Evolutionary conservation across 306 rosid genomes (phyloP), one percentile per base, ranked within the genome.

Genomic region (Sesbania bispinosa): DNA sequence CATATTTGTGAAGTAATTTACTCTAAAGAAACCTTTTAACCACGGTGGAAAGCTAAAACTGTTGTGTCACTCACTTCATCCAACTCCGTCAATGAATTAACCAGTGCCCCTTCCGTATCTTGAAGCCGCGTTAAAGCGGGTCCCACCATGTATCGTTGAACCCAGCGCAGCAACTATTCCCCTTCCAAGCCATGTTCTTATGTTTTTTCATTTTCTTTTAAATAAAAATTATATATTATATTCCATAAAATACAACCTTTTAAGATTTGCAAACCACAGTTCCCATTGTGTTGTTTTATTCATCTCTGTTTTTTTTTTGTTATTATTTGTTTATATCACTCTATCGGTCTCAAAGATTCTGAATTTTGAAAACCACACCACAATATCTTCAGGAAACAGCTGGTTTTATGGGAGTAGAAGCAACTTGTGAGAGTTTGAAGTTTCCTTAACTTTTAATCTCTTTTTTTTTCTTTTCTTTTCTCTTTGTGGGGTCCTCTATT

Each of bases 401-500:
- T 80, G 78, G 81, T 62, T 69, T 6, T 18, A 38, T 13, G 50
- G 39, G 29, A 60, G 33, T 14, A 13, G 24, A 15, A 0, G 29
- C 60, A 68, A 68, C 51, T 75, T 54, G 41, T 45, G 5, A 2
- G 45, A 46, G n/a, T 74, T 78, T 33, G 51, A 79, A 70, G 73
- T 62, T 76, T 66, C 69, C 15, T 53, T 5, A 39, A 11, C 54
- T 16, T 20, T 23, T 7, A 1, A 5, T 6, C 20, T 1, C n/a
- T 21, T 1, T 24, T 42, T 4, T 23, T 5, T 30, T 15, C 7
- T 9, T 62, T 36, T n/a, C 14, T 14, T 4, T 14, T 16, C 0
- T 20, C 32, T 23, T 55, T 48, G 76, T 79, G 84, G 83, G 82
- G 78, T 73, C 80, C 76, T 42, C 20, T 69, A 46, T 55, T 8